phyloP scores from a whole-genome alignment of 1,284 basidiomycete genomes.

The Ustilago xerochloae region DNA sequence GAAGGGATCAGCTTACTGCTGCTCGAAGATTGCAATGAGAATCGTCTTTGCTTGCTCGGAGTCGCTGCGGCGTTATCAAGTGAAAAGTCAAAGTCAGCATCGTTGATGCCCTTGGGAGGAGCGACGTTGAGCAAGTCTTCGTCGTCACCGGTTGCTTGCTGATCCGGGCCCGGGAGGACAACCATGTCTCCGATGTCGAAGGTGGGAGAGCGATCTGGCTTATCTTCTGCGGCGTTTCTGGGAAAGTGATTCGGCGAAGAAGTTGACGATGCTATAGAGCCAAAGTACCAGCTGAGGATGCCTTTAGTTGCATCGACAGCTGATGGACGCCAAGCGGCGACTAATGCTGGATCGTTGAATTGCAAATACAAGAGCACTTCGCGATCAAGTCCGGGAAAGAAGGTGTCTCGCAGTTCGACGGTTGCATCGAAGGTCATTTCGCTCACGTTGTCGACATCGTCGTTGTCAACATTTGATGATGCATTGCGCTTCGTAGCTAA shows the following conservation, averaged over 20 bases:
- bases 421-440: slow-evolving; percentile 19
- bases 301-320: slow-evolving; percentile 34
- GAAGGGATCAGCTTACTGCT: slow-evolving; percentile 15
- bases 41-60: slow-evolving; percentile 27
- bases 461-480: not conserved
- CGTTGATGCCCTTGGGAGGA: slow-evolving; percentile 37
- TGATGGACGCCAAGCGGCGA: slow-evolving; percentile 7
- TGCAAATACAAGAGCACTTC: slow-evolving; percentile 32
- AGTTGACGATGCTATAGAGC: not conserved
- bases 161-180: slow-evolving; percentile 18
- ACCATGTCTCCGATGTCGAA: slow-evolving; percentile 30
- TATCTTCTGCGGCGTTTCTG: not conserved
- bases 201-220: not conserved
- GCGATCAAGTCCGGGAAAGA: slow-evolving; percentile 40
- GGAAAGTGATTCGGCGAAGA: slow-evolving; percentile 9
- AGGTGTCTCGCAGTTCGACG: slow-evolving; percentile 14
- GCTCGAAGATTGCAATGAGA: slow-evolving; percentile 37
- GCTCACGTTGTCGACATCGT: not conserved
- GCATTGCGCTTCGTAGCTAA: not conserved
- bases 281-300: slow-evolving; percentile 28
- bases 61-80: slow-evolving; percentile 24
- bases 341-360: slow-evolving; percentile 1
- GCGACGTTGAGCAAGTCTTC: slow-evolving; percentile 40
- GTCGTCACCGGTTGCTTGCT: slow-evolving; percentile 19
- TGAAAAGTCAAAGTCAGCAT: slow-evolving; percentile 39